A percentile compares a stretch with the other conserved stretches of the same genome.
phyloP scores from a whole-genome alignment of 805 yeast genomes.

The Lachancea sp. region DNA sequence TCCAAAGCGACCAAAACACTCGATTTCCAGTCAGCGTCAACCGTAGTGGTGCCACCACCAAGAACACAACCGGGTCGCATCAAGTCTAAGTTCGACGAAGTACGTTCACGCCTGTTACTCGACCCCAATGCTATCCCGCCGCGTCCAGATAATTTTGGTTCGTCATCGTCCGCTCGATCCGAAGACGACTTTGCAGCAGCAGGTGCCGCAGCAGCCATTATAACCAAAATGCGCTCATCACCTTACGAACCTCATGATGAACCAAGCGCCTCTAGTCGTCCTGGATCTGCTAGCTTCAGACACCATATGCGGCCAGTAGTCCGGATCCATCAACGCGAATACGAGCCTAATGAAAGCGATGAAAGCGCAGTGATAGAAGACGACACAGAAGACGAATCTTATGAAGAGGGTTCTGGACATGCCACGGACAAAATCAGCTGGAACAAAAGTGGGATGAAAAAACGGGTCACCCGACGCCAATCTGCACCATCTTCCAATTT shows the following conservation, averaged over 20 bases:
- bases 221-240: slow-evolving; percentile 32
- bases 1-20: no score
- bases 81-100: slow-evolving; percentile 29
- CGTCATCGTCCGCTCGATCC: slow-evolving; percentile 6
- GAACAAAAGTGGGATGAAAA: slow-evolving; percentile 29
- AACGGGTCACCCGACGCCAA: slow-evolving; percentile 21
- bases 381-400: slow-evolving; percentile 13
- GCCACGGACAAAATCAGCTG: slow-evolving; percentile 24
- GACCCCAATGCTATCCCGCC: slow-evolving; percentile 19
- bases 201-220: slow-evolving; percentile 30
- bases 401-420: slow-evolving; percentile 2
- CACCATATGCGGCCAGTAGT: slow-evolving; percentile 22
- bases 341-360: slow-evolving; percentile 13
- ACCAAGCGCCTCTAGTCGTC: slow-evolving; percentile 18
- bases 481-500: slow-evolving; percentile 14
- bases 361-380: slow-evolving; percentile 20
- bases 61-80: slow-evolving; percentile 27
- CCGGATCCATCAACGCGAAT: slow-evolving; percentile 22
- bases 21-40: neutral
- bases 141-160: neutral
- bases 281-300: slow-evolving; percentile 25
- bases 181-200: slow-evolving; percentile 18
- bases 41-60: slow-evolving; percentile 13
- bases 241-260: slow-evolving; percentile 22
- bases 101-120: slow-evolving; percentile 24